Evolutionary conservation across 805 yeast genomes (phyloP), one percentile per base, ranked within the genome.

Genomic region (Wickerhamomyces hampshirensis): DNA sequence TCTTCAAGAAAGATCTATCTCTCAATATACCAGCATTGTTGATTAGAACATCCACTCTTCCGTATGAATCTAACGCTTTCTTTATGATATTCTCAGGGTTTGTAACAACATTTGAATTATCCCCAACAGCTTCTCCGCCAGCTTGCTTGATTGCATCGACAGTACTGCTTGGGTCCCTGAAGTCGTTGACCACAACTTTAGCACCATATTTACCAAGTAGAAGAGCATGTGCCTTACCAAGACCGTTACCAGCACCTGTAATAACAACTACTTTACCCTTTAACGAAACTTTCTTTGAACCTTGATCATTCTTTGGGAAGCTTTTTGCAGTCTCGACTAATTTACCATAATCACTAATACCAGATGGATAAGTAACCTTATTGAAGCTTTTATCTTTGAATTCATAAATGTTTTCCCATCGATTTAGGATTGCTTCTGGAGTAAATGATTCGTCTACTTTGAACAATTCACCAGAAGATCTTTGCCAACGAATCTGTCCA

Each of bases 1-100:
- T 81, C 59, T 91, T 89, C 34, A 71, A 68, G 56, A 91, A 85
- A 4, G 96, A 84, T 56, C 77, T 77, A 69, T 93, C 98, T 54
- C 97, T 73, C 54, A 91, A 69, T 41, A 91, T 86, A 42, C 98
- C 98, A 12, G 98, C 98, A 58, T 91, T 91, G 66, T 91, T 91
- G 43, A 91, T 71, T 47, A 91, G 71, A 6, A 86, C 74, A 62
- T 91, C 96, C 40, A 91, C 80, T 30, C 83, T 72, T 24, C 97
- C 97, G 63, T 76, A 91, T 39, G 69, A 68, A 46, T 74, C 74
- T 37, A 88, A 42, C 13, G 95, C 96, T 28, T 84, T 78, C 59
- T 84, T 71, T 40, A 91, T 75, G 47, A 91, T 84, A 23, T 73
- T 73, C 34, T 76, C 76, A 30, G 95, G 80, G 42, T 87, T 80